These are phyloP conservation scores for Dictyophora rubrovolvata DNA, from an alignment of 768 basidiomycete species.

Conservation along the genomic window DNA sequence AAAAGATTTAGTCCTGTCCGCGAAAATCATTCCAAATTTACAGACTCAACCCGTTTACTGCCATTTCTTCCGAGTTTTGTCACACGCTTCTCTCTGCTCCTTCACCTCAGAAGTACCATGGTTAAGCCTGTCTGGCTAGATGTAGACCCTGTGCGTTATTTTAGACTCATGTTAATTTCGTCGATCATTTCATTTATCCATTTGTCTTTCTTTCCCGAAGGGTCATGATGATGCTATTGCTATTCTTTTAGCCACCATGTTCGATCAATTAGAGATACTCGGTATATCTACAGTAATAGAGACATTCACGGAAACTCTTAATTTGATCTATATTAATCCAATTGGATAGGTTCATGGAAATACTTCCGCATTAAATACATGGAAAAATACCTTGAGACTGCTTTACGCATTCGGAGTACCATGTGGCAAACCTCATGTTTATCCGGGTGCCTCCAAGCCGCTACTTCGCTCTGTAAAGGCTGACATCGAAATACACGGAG, in stretches of 20 bases:
- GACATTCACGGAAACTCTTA: background rate
- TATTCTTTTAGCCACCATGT: constrained; percentile 65
- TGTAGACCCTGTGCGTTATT: constrained; percentile 45
- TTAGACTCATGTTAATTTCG: background rate
- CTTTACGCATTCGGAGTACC: constrained; percentile 66
- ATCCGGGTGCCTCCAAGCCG: constrained; percentile 61
- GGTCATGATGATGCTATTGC: constrained; percentile 89
- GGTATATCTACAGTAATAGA: constrained; percentile 71
- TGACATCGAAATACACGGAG: constrained; percentile 74
- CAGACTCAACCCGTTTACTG: too few relatives aligned
- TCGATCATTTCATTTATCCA: background rate
- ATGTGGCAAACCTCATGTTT: constrained; percentile 41
- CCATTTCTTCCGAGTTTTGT: background rate
- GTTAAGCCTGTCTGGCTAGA: constrained; percentile 47
- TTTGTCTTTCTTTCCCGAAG: constrained; percentile 24
- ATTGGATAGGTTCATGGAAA: constrained; percentile 69
- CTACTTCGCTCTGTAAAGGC: constrained; percentile 51
- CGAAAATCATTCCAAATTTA: too few relatives aligned
- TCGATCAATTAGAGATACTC: constrained; percentile 53
- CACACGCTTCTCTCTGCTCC: background rate
- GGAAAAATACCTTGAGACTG: constrained; percentile 67
- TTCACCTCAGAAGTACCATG: background rate
- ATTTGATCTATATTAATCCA: background rate
- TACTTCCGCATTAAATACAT: constrained; percentile 48
- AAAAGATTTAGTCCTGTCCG: too few relatives aligned